A percentile compares a stretch with the other conserved stretches of the same genome.
phyloP scores from a whole-genome alignment of 1,284 basidiomycete genomes.

The Cutaneotrichosporon curvatum region DNA sequence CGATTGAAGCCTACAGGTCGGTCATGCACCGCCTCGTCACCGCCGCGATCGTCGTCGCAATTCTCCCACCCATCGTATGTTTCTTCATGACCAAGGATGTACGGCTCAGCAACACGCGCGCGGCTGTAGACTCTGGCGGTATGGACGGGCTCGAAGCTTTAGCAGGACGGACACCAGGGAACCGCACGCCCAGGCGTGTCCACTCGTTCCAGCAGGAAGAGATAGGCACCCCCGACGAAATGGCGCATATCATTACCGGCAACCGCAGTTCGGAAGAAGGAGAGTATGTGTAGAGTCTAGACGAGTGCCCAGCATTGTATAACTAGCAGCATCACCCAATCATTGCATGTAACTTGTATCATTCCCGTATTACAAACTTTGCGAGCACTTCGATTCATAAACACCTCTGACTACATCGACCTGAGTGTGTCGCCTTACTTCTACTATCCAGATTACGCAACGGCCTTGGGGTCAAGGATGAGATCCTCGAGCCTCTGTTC shows the following conservation, averaged over 20 bases:
- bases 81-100: constrained; percentile 42
- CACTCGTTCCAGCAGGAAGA: neutral
- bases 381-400: neutral
- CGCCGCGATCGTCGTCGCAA: constrained; percentile 38
- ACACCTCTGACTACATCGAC: too few relatives aligned
- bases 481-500: constrained; percentile 65
- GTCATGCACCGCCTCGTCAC: constrained; percentile 43
- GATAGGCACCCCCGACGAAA: constrained; percentile 2
- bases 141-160: neutral
- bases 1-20: constrained; percentile 48
- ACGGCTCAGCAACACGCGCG: constrained; percentile 47
- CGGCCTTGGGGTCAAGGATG: constrained; percentile 10
- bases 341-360: neutral
- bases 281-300: neutral
- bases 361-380: too few relatives aligned
- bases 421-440: too few relatives aligned
- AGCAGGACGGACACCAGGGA: too few relatives aligned
- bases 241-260: neutral
- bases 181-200: too few relatives aligned
- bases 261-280: neutral
- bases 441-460: too few relatives aligned
- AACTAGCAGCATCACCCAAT: neutral
- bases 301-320: neutral
- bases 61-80: constrained; percentile 43
- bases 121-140: constrained; percentile 43